Evolutionary conservation across 2,329 filamentous ascomycete genomes (phyloP).

Genomic region (Botryotinia calthae): DNA sequence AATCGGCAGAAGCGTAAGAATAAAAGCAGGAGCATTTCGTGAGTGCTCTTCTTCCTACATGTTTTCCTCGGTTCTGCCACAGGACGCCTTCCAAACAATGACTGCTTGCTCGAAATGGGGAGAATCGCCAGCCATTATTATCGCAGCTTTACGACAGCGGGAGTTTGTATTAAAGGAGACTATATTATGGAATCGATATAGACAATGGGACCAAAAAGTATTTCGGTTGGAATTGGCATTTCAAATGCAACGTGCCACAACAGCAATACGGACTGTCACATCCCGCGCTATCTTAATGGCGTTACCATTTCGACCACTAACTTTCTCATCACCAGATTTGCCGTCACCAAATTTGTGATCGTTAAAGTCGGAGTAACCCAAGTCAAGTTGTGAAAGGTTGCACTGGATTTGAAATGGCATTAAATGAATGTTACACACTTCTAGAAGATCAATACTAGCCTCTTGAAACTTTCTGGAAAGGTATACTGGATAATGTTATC

Average conservation of each 20-base stretch:
- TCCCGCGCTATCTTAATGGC: not conserved
- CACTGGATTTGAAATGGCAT: not conserved
- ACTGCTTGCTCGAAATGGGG: not conserved
- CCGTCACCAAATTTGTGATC: not conserved
- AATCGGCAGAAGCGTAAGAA: not conserved
- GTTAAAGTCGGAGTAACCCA: not conserved
- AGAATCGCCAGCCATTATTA: not conserved
- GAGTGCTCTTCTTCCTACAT: not conserved
- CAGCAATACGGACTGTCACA: not conserved
- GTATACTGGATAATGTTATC: not conserved
- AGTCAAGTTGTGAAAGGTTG: not conserved
- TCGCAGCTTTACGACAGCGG: not conserved
- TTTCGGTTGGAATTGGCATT: not conserved
- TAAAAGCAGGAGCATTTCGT: not conserved
- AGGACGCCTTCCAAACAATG: not conserved
- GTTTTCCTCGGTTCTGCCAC: not conserved
- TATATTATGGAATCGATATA: not conserved
- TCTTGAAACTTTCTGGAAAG: not conserved
- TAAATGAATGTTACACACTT: not conserved
- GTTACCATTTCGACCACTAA: not conserved
- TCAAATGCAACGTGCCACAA: not conserved
- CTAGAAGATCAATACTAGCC: not conserved
- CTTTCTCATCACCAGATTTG: not conserved
- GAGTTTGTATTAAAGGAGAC: not conserved
- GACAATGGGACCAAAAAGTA: not conserved